Base-by-base conservation (phyloP, 1,284 basidiomycete genomes). In the Ganoderma multipileum region DNA sequence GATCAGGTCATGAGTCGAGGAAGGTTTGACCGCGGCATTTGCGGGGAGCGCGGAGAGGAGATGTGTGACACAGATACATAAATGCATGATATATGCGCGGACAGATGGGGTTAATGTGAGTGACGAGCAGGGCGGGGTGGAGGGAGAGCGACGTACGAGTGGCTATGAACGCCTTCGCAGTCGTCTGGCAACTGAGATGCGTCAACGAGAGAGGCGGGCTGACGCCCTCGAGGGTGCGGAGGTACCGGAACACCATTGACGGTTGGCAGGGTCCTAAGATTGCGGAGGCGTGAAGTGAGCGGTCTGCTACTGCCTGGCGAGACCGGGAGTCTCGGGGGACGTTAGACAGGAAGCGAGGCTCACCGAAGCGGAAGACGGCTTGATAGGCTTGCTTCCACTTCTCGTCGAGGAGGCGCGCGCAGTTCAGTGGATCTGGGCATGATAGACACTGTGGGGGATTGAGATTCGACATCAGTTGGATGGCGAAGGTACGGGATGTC, bases 311-410 rank as follows among this genome's bases (percentile, higher is more conserved):
- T 8, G 33, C 33, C 33, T 39, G 26, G 55, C 55, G 26, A 26
- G 16, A 11, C 8, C 47, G 36, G n/a, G 44, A 11, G 33, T 41
- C 41, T 30, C 36, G 60, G 33, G 28, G 39, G 26, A 59, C 33
- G 58, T 60, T 23, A 64, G 84, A 62, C 52, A 8, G 28, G 9
- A 47, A 54, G 9, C 6, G 16, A 20, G 23, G 88, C 67, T 41
- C 23, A 68, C 94, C 95, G 79, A 96, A 97, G 57, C 95, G 88
- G 77, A 95, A 95, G 20, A 95, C 92, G 18, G 94, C 89, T 63
- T 90, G 87, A 76, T 97, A 96, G 0, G 95, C 95, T 75, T 93
- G 92, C 54, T 90, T 84, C 95, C 96, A 98, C 78, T 96, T 96
- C 71, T 97, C 96, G 76, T 97, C 95, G 9, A 98, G 86, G n/a